Base-by-base conservation (phyloP, 306 rosid genomes). In the Canavalia ensiformis region DNA sequence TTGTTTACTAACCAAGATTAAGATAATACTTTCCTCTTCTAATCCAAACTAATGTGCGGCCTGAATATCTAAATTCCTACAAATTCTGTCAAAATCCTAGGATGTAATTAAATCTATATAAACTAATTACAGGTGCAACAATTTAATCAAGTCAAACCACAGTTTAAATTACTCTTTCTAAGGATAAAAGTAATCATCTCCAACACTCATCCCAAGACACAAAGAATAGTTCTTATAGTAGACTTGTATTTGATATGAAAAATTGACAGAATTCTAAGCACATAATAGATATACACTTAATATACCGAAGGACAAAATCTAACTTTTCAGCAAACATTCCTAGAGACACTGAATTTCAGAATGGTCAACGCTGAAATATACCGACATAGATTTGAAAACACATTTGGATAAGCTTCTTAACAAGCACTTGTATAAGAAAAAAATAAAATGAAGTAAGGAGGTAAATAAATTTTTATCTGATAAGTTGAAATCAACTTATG, bases 341-440 rank as follows among this genome's bases (percentile, higher is more conserved):
- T 30, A 46, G 46, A 9, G 75, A 63, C 44, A 18, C 41, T 2
- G 44, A 25, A 44, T 45, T 70, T 63, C 72, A 76, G 5, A 25
- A n/a, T 37, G 47, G 70, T 62, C 12, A 64, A 34, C 54, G 59
- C 25, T 6, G 2, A 29, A 4, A 18, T 49, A 7, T n/a, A 6
- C 41, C 49, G n/a, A 47, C 63, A 72, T 46, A 72, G 7, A 71
- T 57, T 73, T 35, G 60, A 39, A 63, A 54, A 74, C 60, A 34
- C 25, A 13, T 8, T 37, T 37, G 41, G 41, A 37, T 37, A 37
- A 37, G 41, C 41, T 37, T 37, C 4, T 37, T 4, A 37, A 37
- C 41, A 37, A 37, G 4, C 41, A 37, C 4, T 37, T 37, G 41
- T 37, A 37, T 2, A 4, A 37, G 4, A 37, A 37, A 2, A 37